A percentile compares a stretch with the other conserved stretches of the same genome.
Conservation (phyloP, 1,284 basidiomycete genomes). For the Malassezia yamatoensis region DNA sequence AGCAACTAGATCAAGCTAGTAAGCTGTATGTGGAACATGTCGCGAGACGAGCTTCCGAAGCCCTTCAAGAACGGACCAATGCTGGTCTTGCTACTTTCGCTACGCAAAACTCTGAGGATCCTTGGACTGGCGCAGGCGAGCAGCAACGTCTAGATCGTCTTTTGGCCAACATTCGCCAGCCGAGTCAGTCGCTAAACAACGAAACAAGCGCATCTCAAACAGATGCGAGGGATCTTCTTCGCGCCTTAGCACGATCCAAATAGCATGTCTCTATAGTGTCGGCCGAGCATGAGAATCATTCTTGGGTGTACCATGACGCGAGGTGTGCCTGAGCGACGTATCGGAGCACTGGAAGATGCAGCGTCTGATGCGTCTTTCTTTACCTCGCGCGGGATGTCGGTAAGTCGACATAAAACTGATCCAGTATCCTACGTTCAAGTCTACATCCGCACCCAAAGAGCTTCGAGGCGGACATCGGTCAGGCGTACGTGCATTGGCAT, state of each 20-base stretch:
- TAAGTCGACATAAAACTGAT: not conserved
- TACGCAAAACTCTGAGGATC: not conserved
- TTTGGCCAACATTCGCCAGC: slow-evolving; percentile 10
- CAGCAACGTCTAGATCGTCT: slow-evolving; percentile 14
- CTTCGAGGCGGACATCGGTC: slow-evolving; percentile 23
- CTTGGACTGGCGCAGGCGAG: not conserved
- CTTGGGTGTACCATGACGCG: not conserved
- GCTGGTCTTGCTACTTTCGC: slow-evolving; percentile 12
- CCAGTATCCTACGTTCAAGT: slow-evolving; percentile 10
- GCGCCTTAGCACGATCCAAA: slow-evolving; percentile 1
- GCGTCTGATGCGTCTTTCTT: slow-evolving; percentile 9
- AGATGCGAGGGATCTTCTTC: slow-evolving; percentile 1
- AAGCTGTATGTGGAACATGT: slow-evolving; percentile 3
- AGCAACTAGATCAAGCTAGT: slow-evolving; percentile 12
- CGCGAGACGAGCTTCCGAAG: slow-evolving; percentile 15
- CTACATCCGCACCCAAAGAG: slow-evolving; percentile 16
- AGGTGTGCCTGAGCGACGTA: not conserved
- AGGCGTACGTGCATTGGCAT: slow-evolving; percentile 29
- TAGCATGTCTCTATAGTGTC: not conserved
- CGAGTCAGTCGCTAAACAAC: not conserved
- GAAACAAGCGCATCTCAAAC: not conserved
- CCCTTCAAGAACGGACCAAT: slow-evolving; percentile 11
- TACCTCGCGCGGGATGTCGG: slow-evolving; percentile 3
- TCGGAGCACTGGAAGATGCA: slow-evolving; percentile 6
- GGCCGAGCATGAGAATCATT: not conserved